Conservation (phyloP, 768 basidiomycete genomes). For the Lactifluus rugatus region DNA sequence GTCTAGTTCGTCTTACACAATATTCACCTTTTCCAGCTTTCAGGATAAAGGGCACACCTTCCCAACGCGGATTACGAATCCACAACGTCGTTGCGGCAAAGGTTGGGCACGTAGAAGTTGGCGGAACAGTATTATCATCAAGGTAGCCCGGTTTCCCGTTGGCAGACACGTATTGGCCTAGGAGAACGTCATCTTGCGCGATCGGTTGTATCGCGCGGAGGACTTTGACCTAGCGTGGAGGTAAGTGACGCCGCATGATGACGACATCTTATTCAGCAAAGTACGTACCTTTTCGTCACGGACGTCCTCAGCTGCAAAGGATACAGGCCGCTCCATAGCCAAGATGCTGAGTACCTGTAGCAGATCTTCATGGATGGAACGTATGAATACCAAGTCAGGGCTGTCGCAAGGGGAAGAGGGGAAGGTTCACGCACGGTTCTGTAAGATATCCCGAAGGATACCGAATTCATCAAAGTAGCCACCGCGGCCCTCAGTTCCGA, state of each 20-base stretch:
- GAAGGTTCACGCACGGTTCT: conserved; percentile 73
- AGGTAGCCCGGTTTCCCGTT: conserved; percentile 98
- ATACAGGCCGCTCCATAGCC: conserved; percentile 97
- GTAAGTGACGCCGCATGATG: conserved; percentile 6
- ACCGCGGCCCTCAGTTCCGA: conserved; percentile 99
- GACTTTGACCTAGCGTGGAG: conserved; percentile 73
- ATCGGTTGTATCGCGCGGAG: conserved; percentile 85
- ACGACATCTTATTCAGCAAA: not conserved
- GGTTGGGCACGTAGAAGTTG: conserved; percentile 85
- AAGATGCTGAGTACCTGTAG: conserved; percentile 90
- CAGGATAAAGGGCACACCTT: conserved; percentile 96
- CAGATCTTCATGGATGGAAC: conserved; percentile 50
- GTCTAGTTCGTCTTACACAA: not conserved
- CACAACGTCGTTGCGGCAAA: conserved; percentile 84
- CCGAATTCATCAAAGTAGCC: conserved; percentile 99
- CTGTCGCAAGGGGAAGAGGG: not conserved
- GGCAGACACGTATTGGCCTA: conserved; percentile 87
- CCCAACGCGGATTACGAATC: conserved; percentile 96
- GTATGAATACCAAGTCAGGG: not conserved
- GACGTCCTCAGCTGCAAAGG: conserved; percentile 94
- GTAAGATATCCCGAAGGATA: conserved; percentile 93
- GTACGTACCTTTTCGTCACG: conserved; percentile 93
- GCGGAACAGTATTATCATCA: conserved; percentile 93
- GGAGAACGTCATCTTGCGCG: conserved; percentile 63
- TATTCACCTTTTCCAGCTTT: conserved; percentile 89